Percentiles rank a stretch among this genome's conserved stretches.
Evolutionary conservation across 768 basidiomycete genomes (phyloP).

Genomic region (Mycena amicta): DNA sequence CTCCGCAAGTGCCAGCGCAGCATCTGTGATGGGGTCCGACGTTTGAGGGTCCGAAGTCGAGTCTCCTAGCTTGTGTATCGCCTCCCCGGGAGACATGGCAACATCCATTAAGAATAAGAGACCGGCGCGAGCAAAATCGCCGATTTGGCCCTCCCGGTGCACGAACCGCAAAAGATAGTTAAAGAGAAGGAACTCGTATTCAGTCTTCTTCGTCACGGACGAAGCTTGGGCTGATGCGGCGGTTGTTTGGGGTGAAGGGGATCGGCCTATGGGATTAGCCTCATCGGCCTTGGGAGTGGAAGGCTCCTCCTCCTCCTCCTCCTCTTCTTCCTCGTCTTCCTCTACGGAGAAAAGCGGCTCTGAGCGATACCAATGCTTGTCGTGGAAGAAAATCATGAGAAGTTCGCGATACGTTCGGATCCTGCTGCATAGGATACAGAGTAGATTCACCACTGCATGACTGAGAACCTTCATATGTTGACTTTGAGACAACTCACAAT

Average conservation of each 20-base stretch:
- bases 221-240: slow-evolving; percentile 53
- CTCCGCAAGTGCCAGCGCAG: slow-evolving; percentile 85
- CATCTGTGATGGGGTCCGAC: slow-evolving; percentile 78
- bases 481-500: slow-evolving; percentile 64
- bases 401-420: slow-evolving; percentile 88
- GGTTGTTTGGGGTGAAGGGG: slow-evolving; percentile 64
- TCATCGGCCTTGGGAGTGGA: slow-evolving; percentile 20
- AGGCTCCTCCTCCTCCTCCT: slow-evolving; percentile 49
- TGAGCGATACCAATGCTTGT: slow-evolving; percentile 84
- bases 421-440: slow-evolving; percentile 90
- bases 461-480: no score
- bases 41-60: slow-evolving; percentile 32
- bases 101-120: slow-evolving; percentile 94
- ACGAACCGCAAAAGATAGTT: slow-evolving; percentile 94
- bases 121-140: slow-evolving; percentile 91
- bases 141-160: slow-evolving; percentile 91
- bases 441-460: slow-evolving; percentile 80
- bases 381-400: slow-evolving; percentile 96
- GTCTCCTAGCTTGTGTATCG: slow-evolving; percentile 43
- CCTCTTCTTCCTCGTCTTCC: slow-evolving; percentile 73
- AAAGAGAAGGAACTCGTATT: slow-evolving; percentile 95
- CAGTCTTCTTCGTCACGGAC: slow-evolving; percentile 61
- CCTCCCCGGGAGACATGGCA: slow-evolving; percentile 81
- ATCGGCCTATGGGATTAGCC: slow-evolving; percentile 23
- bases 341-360: slow-evolving; percentile 76